Evolutionary conservation across 2,329 filamentous ascomycete genomes (phyloP).

Genomic region (Aspergillus texensis): DNA sequence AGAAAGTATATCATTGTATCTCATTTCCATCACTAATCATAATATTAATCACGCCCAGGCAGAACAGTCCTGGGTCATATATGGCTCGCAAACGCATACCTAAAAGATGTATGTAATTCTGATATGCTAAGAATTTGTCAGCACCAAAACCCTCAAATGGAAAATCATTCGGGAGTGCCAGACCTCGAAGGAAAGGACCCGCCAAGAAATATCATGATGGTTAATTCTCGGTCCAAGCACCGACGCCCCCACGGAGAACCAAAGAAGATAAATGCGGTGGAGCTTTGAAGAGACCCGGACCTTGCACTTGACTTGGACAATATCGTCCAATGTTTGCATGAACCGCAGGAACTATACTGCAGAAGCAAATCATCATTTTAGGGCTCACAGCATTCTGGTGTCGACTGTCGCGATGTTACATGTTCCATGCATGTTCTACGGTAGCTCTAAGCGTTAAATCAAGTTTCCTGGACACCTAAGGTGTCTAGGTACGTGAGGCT

Average conservation of each 20-base stretch:
- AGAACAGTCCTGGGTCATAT: too few relatives aligned
- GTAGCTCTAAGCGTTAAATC: conserved; percentile 28
- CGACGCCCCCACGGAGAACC: not conserved
- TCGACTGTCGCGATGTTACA: conserved; percentile 21
- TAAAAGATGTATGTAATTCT: not conserved
- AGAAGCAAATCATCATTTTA: conserved; percentile 5
- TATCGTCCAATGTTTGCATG: not conserved
- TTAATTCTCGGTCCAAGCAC: conserved; percentile 6
- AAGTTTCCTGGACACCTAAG: conserved; percentile 2
- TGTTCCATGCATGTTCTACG: conserved; percentile 45
- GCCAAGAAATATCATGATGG: conserved; percentile 5
- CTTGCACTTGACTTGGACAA: not conserved
- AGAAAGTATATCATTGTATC: conserved; percentile 2
- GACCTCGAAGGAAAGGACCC: not conserved
- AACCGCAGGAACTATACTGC: conserved; percentile 4
- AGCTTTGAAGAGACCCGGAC: not conserved
- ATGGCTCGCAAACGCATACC: not conserved
- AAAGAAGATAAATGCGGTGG: not conserved
- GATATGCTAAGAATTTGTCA: not conserved
- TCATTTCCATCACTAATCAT: not conserved
- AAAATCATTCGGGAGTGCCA: not conserved
- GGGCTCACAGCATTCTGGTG: not conserved
- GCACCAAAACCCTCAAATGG: not conserved
- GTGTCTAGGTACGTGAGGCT: conserved; percentile 2
- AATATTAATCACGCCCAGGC: not conserved